Evolutionary conservation across 805 yeast species (phyloP), one percentile per base, ranked within the genome.

Genomic region (Wickerhamiella sergipiensis): DNA sequence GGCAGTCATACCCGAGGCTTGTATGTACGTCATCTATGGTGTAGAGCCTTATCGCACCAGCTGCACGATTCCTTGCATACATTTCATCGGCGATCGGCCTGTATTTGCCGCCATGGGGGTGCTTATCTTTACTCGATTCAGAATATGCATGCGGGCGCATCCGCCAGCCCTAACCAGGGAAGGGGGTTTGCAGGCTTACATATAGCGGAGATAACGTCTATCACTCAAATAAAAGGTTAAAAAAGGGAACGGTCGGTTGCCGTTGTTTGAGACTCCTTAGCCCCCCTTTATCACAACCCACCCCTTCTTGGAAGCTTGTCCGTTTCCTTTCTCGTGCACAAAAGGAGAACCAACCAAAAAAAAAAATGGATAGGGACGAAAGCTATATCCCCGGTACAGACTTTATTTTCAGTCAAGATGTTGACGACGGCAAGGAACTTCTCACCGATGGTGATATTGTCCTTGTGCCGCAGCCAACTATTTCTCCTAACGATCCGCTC

Each of bases 401-500:
- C 42, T 46, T 44, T 23, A 50, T 58, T 33, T 48, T 80, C 74
- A 39, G 71, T 68, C 8, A 55, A 51, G 43, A 56, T 64, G 33
- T 53, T 62, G 45, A 69, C 65, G 50, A 44, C 5, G 38, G 48
- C 21, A 56, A 54, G 3, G 52, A 46, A 9, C 43, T 56, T 15
- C 26, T 50, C 36, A 51, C 52, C 31, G 65, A 67, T 42, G 70
- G 66, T 3, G 63, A 65, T 36, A 72, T 80, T 52, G 75, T 81
- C 12, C 66, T 80, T 44, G 73, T 78, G 45, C 87, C 88, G 31
- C 76, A 77, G 9, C 88, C 88, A 1, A 73, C 83, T 0, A 77
- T 74, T 48, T 80, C 80, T 54, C 83, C 85, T 7, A 77, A 81
- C 56, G 88, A 82, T 59, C 87, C 87, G 1, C 66, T 82, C 50